Conservation (phyloP, 257 asterid species). For the Penstemon davidsonii region DNA sequence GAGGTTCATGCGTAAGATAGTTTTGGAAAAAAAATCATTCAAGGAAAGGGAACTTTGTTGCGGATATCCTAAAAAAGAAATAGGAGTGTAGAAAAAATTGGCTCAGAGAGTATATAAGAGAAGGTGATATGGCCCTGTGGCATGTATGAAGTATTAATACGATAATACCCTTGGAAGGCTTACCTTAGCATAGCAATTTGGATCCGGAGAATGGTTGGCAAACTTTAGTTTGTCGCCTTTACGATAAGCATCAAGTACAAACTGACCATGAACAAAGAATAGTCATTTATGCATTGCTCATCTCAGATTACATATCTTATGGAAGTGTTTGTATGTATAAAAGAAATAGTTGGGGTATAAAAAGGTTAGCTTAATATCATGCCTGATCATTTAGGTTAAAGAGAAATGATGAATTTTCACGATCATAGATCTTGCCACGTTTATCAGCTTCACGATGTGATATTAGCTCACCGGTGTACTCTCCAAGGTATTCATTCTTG, state of each 20-base stretch:
- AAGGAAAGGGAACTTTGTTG: too few species aligned
- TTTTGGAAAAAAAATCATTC: too few species aligned
- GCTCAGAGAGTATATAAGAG: too few species aligned
- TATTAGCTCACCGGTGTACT: slow-evolving; percentile 93
- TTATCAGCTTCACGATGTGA: slow-evolving; percentile 99
- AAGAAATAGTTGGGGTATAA: not conserved
- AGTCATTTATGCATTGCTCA: slow-evolving; percentile 7
- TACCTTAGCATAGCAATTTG: slow-evolving; percentile 95
- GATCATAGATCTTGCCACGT: slow-evolving; percentile 98
- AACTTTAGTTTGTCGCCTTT: slow-evolving; percentile 92
- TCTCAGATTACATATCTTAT: not conserved
- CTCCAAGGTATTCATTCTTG: slow-evolving; percentile 95
- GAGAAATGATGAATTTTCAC: slow-evolving; percentile 89
- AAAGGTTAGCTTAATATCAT: slow-evolving; percentile 27
- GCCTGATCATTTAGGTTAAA: slow-evolving; percentile 91
- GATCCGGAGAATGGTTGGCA: slow-evolving; percentile 90
- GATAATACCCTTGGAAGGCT: slow-evolving; percentile 10
- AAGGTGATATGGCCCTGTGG: not conserved
- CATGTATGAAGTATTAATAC: not conserved
- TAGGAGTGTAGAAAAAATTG: too few species aligned
- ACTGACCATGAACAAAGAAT: slow-evolving; percentile 46
- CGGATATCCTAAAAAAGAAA: too few species aligned
- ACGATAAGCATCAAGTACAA: slow-evolving; percentile 87
- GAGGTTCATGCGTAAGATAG: too few species aligned
- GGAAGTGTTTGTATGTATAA: not conserved